Base-by-base conservation (phyloP, 192 early-diverging fungal species). In the Backusella australiensis region DNA sequence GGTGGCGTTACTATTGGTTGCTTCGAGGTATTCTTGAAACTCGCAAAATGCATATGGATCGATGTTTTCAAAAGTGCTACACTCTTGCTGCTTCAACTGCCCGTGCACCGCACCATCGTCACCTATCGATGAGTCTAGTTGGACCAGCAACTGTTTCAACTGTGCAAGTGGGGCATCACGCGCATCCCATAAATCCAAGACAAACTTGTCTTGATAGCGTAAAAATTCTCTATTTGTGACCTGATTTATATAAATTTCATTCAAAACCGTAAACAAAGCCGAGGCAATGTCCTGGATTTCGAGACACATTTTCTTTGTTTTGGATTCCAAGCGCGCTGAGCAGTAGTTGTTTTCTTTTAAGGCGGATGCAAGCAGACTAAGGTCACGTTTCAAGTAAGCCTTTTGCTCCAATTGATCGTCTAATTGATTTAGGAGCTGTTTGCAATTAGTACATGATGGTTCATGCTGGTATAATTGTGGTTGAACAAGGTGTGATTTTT, bases 211-310 rank as follows among this genome's bases (percentile, higher is more conserved):
- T 9, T 29, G 21, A 29, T 63, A 1, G 26, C 26, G 56, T 29
- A 63, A 63, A 12, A 26, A 14, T 29, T 63, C 56, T 63, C 56
- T 26, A 26, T 63, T 26, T 26, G 26, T 63, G 21, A 63, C n/a
- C 12, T 63, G 56, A 29, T 29, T 29, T 12, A 63, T 63, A 23
- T 29, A 63, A 63, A 63, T 63, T 63, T 29, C 56, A 63, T 63
- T 63, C 56, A 63, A 63, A 63, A 63, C 56, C 56, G 56, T 63
- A 63, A 63, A 63, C 56, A 63, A 63, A 63, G 56, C 56, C 56
- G 56, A 63, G 56, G 3, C 29, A 11, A 63, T 9, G 56, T 26
- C 56, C 56, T 63, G 56, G 56, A 63, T 63, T 26, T 63, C 23
- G 12, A 11, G 21, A 23, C 21, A 29, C 23, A 63, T 63, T 29